phyloP scores from a whole-genome alignment of 148 eudicot species.

The Chenopodium formosanum region DNA sequence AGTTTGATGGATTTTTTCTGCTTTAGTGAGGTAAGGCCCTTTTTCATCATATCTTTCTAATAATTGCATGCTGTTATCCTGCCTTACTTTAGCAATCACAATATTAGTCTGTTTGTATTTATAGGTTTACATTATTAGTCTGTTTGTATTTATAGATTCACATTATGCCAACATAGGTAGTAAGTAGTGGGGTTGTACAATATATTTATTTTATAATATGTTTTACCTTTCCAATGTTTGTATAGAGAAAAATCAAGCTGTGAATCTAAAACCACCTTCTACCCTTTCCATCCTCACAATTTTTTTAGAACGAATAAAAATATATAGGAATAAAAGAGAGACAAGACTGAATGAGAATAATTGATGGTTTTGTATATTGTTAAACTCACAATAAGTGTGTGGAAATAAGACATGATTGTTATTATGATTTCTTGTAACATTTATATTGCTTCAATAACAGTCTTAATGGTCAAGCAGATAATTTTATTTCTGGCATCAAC shows the following conservation, averaged over 20 bases:
- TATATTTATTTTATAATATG: neutral
- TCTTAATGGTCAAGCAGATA: neutral
- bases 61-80: neutral
- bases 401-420: neutral
- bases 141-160: neutral
- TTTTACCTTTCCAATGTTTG: neutral
- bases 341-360: neutral
- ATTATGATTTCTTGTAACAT: too few relatives aligned
- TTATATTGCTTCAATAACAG: too few relatives aligned
- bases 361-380: neutral
- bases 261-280: neutral
- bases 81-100: neutral
- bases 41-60: neutral
- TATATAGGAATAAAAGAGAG: neutral
- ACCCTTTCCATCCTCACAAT: neutral
- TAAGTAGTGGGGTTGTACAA: neutral
- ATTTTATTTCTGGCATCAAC: neutral
- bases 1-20: slow-evolving; percentile 99
- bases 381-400: neutral
- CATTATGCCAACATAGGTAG: neutral
- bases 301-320: neutral
- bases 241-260: neutral
- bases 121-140: neutral
- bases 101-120: neutral
- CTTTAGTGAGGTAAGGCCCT: slow-evolving; percentile 77